phyloP scores from a whole-genome alignment of 2,329 filamentous ascomycete genomes.

The Ramichloridium luteum region DNA sequence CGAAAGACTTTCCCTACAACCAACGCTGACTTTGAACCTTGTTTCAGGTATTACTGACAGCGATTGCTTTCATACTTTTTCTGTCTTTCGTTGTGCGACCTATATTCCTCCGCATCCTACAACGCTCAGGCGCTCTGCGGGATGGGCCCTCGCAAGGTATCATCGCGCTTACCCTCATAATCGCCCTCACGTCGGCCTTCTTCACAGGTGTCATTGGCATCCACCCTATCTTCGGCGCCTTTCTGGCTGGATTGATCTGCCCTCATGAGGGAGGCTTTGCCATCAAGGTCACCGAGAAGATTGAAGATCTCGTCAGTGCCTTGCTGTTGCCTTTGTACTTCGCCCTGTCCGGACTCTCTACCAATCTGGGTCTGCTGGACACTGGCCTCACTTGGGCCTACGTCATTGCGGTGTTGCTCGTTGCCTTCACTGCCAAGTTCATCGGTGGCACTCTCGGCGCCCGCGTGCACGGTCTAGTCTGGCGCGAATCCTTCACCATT shows the following conservation, averaged over 20 bases:
- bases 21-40: no score
- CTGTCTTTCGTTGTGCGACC: conserved; percentile 63
- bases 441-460: conserved; percentile 71
- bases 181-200: conserved; percentile 68
- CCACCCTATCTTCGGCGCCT: conserved; percentile 88
- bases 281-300: conserved; percentile 83
- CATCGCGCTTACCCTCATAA: conserved; percentile 67
- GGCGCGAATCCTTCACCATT: conserved; percentile 82
- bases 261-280: conserved; percentile 83
- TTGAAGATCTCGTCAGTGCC: conserved; percentile 78
- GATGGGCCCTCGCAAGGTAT: conserved; percentile 81
- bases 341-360: conserved; percentile 78
- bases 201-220: conserved; percentile 86
- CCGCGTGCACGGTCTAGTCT: conserved; percentile 61
- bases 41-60: conserved; percentile 68
- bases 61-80: conserved; percentile 63
- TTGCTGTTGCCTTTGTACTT: conserved; percentile 88
- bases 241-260: conserved; percentile 78
- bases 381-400: conserved; percentile 80
- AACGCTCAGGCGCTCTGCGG: conserved; percentile 63
- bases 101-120: conserved; percentile 59
- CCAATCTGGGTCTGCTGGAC: conserved; percentile 72
- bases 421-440: conserved; percentile 79
- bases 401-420: conserved; percentile 66
- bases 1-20: no score